A percentile compares a stretch with the other conserved stretches of the same genome.
These are phyloP conservation scores for Paramecium caudatum DNA, from an alignment of 73 alveolate genomes.

Conservation along the genomic window DNA sequence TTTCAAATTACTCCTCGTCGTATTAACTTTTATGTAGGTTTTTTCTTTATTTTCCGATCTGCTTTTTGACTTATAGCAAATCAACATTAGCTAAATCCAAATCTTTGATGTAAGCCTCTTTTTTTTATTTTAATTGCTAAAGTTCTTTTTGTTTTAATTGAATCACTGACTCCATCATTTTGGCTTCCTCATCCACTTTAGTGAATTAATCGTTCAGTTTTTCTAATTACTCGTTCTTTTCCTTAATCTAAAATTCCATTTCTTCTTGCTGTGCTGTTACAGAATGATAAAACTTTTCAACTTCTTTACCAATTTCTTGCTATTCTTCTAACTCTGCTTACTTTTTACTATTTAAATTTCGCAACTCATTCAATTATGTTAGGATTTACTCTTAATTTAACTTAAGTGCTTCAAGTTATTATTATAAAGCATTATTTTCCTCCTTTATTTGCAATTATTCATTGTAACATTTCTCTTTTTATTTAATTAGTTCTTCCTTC, in stretches of 20 bases:
- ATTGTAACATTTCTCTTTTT: not conserved
- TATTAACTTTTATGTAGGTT: not conserved
- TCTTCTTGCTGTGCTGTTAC: not conserved
- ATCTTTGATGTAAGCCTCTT: slow-evolving; percentile 4
- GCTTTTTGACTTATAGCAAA: not conserved
- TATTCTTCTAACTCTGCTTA: not conserved
- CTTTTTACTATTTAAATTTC: not conserved
- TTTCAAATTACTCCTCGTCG: slow-evolving; percentile 3
- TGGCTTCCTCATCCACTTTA: slow-evolving; percentile 31
- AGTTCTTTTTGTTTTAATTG: slow-evolving; percentile 35
- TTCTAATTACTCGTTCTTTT: not conserved
- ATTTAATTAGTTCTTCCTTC: not conserved
- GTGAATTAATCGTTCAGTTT: slow-evolving; percentile 22
- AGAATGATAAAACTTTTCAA: not conserved
- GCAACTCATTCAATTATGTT: not conserved
- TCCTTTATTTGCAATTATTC: not conserved
- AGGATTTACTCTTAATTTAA: not conserved
- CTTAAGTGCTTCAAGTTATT: not conserved
- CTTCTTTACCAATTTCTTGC: not conserved
- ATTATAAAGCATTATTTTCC: not conserved
- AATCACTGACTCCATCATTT: slow-evolving; percentile 59
- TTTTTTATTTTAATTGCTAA: not conserved
- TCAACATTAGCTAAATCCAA: not conserved
- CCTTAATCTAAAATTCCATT: not conserved
- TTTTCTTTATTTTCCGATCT: not conserved